Base-by-base conservation (phyloP, 768 basidiomycete genomes). In the Lactarius akahatsu region DNA sequence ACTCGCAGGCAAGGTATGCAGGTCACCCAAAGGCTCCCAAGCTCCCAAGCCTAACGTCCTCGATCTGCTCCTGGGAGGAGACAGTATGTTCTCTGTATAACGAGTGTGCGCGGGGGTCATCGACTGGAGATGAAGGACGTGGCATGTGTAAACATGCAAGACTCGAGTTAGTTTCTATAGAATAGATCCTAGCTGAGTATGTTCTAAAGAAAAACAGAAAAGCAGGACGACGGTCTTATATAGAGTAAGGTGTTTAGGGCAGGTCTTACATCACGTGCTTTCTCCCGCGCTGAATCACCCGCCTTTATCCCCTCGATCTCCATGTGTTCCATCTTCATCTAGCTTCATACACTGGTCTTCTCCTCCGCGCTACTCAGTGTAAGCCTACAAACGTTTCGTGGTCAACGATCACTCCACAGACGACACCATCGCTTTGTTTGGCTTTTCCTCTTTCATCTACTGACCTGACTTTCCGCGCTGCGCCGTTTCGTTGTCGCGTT, bases 131-230 rank as follows among this genome's bases (percentile, higher is more conserved):
- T 71, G 74, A 78, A 75, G 75, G 71, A 77, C 75, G 77, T 73
- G 78, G 77, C 78, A 79, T 76, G 76, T 74, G 74, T 79, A 78
- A 78, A 78, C 76, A 77, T 79, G 78, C 78, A 73, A 79, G 77
- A 79, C 78, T 77, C 78, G 74, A 78, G 78, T 79, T 78, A 78
- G 78, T 76, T 76, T 75, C 76, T 77, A 75, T 76, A 76, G 62
- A 77, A 77, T 74, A 77, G 76, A 77, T 77, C 76, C 76, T 75
- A 75, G 75, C 74, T 76, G 78, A 79, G 78, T 79, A 79, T 78
- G 77, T 77, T 79, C 78, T 79, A 61, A 74, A 68, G 77, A 75
- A 75, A 73, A 67, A 4, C 1, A 7, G 1, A 15, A n/a, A 52
- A 0, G 57, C 36, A 2, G 23, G 58, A 9, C 18, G 61, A 28